Conservation (phyloP, 139 green algal species). For the Desmodesmus armatus region DNA sequence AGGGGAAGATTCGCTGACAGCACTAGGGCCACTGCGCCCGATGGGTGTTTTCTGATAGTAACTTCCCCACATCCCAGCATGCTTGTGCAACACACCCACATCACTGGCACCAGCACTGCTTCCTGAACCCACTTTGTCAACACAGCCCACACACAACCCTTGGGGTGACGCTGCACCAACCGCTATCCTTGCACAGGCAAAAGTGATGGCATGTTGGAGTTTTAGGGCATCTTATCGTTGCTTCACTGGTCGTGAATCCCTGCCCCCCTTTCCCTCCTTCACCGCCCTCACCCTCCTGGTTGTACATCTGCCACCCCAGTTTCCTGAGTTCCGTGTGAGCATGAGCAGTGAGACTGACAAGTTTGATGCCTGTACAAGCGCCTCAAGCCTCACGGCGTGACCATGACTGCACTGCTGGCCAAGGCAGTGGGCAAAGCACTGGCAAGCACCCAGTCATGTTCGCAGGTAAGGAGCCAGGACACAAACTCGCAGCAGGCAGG, state of each 20-base stretch:
- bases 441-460: slow-evolving; percentile 93
- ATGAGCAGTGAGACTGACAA: slow-evolving; percentile 94
- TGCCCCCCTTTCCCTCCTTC: no score
- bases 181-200: background rate
- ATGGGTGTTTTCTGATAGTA: slow-evolving; percentile 47
- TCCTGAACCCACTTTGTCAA: background rate
- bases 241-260: background rate
- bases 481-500: no score
- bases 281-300: background rate
- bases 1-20: slow-evolving; percentile 48
- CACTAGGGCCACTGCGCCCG: slow-evolving; percentile 19
- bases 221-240: background rate
- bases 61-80: slow-evolving; percentile 30
- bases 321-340: slow-evolving; percentile 95
- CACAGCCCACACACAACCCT: background rate
- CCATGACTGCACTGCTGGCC: slow-evolving; percentile 96
- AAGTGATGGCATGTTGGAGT: background rate
- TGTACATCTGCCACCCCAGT: slow-evolving; percentile 68
- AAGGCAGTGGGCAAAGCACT: slow-evolving; percentile 95
- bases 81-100: background rate
- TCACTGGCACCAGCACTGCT: background rate
- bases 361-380: slow-evolving; percentile 96
- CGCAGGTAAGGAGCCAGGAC: slow-evolving; percentile 64
- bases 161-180: background rate
- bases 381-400: slow-evolving; percentile 98